Conservation (phyloP, 306 rosid genomes). For the Abrus precatorius region DNA sequence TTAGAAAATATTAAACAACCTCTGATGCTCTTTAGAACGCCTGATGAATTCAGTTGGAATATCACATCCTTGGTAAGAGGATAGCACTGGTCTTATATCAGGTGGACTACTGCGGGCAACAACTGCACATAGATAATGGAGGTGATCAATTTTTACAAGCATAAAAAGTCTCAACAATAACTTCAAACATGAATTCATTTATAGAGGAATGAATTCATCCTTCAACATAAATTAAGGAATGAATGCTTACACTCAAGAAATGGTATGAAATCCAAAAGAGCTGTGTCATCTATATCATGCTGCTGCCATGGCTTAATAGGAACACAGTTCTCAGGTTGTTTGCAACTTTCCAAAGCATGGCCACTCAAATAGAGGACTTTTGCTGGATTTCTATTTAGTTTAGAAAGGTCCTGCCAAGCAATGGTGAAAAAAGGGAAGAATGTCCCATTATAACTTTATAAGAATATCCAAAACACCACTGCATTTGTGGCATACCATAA, state of each 20-base stretch:
- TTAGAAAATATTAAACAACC: slow-evolving; percentile 46
- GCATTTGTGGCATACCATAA: neutral
- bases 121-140: slow-evolving; percentile 65
- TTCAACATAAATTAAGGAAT: slow-evolving; percentile 24
- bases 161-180: slow-evolving; percentile 21
- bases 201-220: slow-evolving; percentile 22
- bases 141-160: slow-evolving; percentile 37
- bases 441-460: neutral
- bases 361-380: slow-evolving; percentile 92
- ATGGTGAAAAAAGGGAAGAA: slow-evolving; percentile 1
- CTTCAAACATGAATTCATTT: slow-evolving; percentile 13
- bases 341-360: slow-evolving; percentile 85
- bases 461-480: slow-evolving; percentile 15
- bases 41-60: slow-evolving; percentile 86
- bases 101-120: slow-evolving; percentile 91
- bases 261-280: slow-evolving; percentile 92
- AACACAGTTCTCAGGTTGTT: slow-evolving; percentile 87
- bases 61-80: slow-evolving; percentile 83
- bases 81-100: slow-evolving; percentile 88
- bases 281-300: slow-evolving; percentile 77
- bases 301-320: slow-evolving; percentile 83
- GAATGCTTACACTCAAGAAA: slow-evolving; percentile 88
- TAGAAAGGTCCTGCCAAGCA: slow-evolving; percentile 83
- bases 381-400: slow-evolving; percentile 88
- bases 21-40: slow-evolving; percentile 86